Evolutionary conservation across 306 rosid genomes (phyloP).

Genomic region (Potentilla sterilis): DNA sequence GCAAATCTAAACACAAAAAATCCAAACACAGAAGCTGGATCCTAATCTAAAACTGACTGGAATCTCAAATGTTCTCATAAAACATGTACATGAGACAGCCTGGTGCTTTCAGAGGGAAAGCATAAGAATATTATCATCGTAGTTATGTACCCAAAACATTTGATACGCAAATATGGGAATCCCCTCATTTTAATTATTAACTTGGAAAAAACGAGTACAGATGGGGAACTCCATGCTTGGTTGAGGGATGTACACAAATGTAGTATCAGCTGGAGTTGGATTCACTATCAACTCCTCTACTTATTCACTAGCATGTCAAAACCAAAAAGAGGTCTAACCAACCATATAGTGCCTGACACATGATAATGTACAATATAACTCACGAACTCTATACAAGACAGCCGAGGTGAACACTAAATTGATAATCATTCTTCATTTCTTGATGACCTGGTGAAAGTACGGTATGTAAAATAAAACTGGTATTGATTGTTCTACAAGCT

Average conservation of each 20-base stretch:
- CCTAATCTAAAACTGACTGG: too few relatives aligned
- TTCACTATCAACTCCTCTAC: background rate
- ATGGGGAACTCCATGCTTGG: background rate
- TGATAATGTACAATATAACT: background rate
- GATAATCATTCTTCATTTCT: conserved; percentile 29
- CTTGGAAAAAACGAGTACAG: background rate
- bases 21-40: too few relatives aligned
- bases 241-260: background rate
- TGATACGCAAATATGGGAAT: background rate
- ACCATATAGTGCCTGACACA: background rate
- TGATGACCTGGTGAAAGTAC: conserved; percentile 19
- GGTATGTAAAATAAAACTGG: conserved; percentile 35
- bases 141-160: background rate
- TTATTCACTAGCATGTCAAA: background rate
- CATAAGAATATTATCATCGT: too few relatives aligned
- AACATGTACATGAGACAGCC: too few relatives aligned
- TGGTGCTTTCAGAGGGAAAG: too few relatives aligned
- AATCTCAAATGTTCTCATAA: too few relatives aligned
- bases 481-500: conserved; percentile 10
- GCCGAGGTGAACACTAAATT: conserved; percentile 41
- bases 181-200: background rate
- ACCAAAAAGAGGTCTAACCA: background rate
- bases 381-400: conserved; percentile 40
- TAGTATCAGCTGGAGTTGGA: background rate
- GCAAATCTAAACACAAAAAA: too few relatives aligned